Base-by-base conservation (phyloP, 106 monocot species). In the Dactylorhiza incarnata region DNA sequence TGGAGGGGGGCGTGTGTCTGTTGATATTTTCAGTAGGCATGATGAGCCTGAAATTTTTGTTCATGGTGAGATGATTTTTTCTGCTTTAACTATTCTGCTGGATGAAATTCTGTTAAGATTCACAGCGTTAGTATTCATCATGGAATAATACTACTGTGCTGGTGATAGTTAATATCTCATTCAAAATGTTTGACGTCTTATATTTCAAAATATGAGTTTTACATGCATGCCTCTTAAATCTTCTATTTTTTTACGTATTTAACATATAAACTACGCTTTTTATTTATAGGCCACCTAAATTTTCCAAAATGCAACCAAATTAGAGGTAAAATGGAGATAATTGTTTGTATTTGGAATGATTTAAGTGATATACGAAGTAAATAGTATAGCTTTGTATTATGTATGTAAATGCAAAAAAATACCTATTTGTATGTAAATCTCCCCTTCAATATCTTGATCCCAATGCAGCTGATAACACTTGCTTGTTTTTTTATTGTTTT, bases 1-100 rank as follows among this genome's bases (percentile, higher is more conserved):
- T 70, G 94, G 99, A 61, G 99, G 99, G 63, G 99, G 99, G 13
- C 79, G 99, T 23, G 87, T 99, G 84, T 92, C 99, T 74, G 77
- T 94, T 67, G 66, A 94, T 73, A 86, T 89, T 85, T 99, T 87
- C 75, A 94, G 99, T 75, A 85, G 92, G 53, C 99, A 92, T 81
- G 94, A 94, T 79, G 90, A 86, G 8, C 89, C 91, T 52, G 73
- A 89, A 58, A 68, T 90, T 81, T 92, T 82, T 79, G 99, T 90
- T 76, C 90, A 92, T 73, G 99, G 99, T 94, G 58, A 84, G 84
- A 59, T 37, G 29, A 26, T 65, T 20, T 65, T 68, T 46, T 16
- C n/a, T 69, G 1, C 45, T 69, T 52, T 44, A 68, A 24, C 7
- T 13, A 66, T 16, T 45, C 6, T 12, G 19, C 29, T 29, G 14